phyloP scores from a whole-genome alignment of 2,329 filamentous ascomycete genomes.

The Dothistroma septosporum region DNA sequence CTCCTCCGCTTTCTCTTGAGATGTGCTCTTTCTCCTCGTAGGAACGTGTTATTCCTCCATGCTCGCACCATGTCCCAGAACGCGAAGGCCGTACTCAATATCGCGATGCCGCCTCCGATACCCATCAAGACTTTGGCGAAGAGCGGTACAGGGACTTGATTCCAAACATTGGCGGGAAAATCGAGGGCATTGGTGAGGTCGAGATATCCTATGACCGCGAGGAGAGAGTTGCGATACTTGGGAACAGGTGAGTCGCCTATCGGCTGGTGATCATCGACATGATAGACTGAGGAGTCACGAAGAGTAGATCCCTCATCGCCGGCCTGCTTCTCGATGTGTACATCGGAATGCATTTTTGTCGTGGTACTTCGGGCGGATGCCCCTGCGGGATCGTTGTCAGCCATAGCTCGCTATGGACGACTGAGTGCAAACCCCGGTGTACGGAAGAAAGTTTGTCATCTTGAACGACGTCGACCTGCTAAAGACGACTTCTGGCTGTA shows the following conservation, averaged over 20 bases:
- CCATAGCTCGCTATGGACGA: not conserved
- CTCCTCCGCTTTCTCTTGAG: conserved; percentile 30
- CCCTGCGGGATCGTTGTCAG: not conserved
- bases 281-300: not conserved
- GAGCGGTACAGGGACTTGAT: conserved; percentile 47
- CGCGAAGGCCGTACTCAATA: conserved; percentile 46
- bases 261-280: not conserved
- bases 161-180: conserved; percentile 58
- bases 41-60: conserved; percentile 45
- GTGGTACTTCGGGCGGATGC: not conserved
- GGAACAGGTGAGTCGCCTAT: not conserved
- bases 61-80: conserved; percentile 44
- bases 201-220: conserved; percentile 47
- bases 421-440: not conserved
- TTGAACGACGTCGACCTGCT: not conserved
- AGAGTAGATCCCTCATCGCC: too few relatives aligned
- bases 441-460: not conserved
- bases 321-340: not conserved
- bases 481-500: not conserved
- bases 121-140: conserved; percentile 52
- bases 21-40: conserved; percentile 41
- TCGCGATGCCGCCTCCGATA: conserved; percentile 48
- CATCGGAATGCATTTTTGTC: not conserved
- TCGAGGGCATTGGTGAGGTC: conserved; percentile 55
- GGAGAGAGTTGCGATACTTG: conserved; percentile 34